phyloP scores from a whole-genome alignment of 2,329 filamentous ascomycete genomes.

The Penicillium fuscoglaucum region DNA sequence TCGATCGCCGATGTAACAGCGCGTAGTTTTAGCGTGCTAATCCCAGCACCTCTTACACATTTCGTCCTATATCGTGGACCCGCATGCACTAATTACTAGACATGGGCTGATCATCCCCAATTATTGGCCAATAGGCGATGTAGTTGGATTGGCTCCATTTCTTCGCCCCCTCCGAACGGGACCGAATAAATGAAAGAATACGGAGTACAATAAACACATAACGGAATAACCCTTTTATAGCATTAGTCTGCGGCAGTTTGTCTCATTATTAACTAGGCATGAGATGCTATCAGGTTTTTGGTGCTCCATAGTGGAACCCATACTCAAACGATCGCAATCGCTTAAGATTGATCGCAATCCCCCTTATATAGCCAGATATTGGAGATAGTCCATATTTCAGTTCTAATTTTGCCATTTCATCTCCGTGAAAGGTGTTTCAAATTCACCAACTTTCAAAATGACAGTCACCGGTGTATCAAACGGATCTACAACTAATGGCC shows the following conservation, averaged over 20 bases:
- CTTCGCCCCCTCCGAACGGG: neutral
- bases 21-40: neutral
- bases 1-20: neutral
- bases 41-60: neutral
- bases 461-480: constrained; percentile 1
- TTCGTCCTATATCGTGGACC: neutral
- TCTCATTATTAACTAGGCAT: neutral
- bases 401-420: neutral
- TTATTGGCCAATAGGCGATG: neutral
- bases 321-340: neutral
- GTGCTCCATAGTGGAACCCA: neutral
- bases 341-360: neutral
- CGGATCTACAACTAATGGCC: neutral
- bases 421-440: neutral
- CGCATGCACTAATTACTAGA: neutral
- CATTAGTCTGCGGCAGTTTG: neutral
- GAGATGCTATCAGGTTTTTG: too few relatives aligned
- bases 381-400: neutral
- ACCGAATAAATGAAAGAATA: neutral
- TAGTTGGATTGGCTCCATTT: neutral
- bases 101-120: neutral
- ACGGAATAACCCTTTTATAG: neutral
- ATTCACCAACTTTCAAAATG: neutral
- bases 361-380: neutral
- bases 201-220: neutral